A percentile compares a stretch with the other conserved stretches of the same genome.
Conservation (phyloP, 305 asterid species). For the Nicotiana rustica region DNA sequence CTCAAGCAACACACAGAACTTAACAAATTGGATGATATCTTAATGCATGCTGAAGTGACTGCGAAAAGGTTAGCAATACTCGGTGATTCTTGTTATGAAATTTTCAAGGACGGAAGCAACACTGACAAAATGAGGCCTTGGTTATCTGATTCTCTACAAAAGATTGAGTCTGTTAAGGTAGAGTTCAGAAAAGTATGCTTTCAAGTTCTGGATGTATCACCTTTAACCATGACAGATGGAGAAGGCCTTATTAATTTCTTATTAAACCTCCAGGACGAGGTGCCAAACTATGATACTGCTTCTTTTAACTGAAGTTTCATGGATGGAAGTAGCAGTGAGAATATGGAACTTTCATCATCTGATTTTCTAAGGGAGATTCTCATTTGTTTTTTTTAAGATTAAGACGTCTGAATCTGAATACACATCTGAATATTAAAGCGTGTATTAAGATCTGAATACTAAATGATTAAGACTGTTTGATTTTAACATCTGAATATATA, state of each 20-base stretch:
- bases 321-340: slow-evolving; percentile 5
- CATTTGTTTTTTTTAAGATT: too few species aligned
- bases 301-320: background rate
- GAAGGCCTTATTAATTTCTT: slow-evolving; percentile 26
- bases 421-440: too few species aligned
- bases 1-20: background rate
- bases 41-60: slow-evolving; percentile 26
- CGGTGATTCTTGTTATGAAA: slow-evolving; percentile 10
- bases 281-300: background rate
- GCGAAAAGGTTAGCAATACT: background rate
- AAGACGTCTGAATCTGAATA: too few species aligned
- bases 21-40: background rate
- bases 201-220: slow-evolving; percentile 23
- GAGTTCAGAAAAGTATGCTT: slow-evolving; percentile 16
- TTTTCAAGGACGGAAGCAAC: background rate
- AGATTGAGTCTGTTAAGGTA: slow-evolving; percentile 28
- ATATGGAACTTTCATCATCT: slow-evolving; percentile 3
- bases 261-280: slow-evolving; percentile 6
- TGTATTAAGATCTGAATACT: too few species aligned
- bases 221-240: background rate
- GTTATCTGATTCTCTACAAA: slow-evolving; percentile 23
- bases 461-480: too few species aligned
- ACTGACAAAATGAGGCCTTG: slow-evolving; percentile 19
- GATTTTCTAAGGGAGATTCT: background rate
- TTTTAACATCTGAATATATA: too few species aligned